Evolutionary conservation across 2,329 filamentous ascomycete genomes (phyloP), one percentile per base, ranked within the genome.

Genomic region (Paraphaeosphaeria sporulosa): DNA sequence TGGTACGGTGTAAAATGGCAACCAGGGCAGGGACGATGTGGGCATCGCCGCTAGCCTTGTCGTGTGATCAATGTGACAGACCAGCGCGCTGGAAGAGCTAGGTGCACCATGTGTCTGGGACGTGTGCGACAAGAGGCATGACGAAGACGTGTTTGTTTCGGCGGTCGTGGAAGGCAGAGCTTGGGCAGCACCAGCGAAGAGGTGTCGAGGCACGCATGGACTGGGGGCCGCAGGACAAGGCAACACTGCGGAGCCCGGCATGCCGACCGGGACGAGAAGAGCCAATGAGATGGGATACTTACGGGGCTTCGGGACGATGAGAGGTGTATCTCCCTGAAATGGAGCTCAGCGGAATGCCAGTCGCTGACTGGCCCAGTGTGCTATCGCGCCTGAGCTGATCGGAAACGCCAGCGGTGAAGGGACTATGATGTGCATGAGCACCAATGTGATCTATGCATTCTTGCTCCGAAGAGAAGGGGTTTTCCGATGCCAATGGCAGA

Each of bases 221-320:
- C 70, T 72, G 71, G 72, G 74, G 72, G 65, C 66, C 64, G 65
- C 66, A 71, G 64, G 66, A 67, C 70, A 73, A 77, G 73, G 74
- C 74, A 76, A 66, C 75, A 76, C 72, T 66, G 72, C 73, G 67
- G 72, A 73, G 66, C 60, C 63, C 60, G 64, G 67, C 64, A 72
- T 71, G 71, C 70, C 73, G 66, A 61, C 67, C 68, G 70, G 73
- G 70, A 70, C 61, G 64, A 61, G 44, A 66, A 52, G 55, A 27
- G 38, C 55, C 55, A 57, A 57, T 57, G 55, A 76, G 73, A 74
- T 58, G 61, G 62, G 58, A 62, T 72, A 86, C 85, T 82, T 84
- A 87, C 85, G 80, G 81, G 76, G 80, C 76, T 75, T 86, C 83
- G 81, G 82, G 77, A 77, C 82, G 82, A 75, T 80, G 80, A 76